Evolutionary conservation across 352 stramenopile species (phyloP), one percentile per base, ranked within the genome.

Genomic region (Globisporangium rhizosaccharum): DNA sequence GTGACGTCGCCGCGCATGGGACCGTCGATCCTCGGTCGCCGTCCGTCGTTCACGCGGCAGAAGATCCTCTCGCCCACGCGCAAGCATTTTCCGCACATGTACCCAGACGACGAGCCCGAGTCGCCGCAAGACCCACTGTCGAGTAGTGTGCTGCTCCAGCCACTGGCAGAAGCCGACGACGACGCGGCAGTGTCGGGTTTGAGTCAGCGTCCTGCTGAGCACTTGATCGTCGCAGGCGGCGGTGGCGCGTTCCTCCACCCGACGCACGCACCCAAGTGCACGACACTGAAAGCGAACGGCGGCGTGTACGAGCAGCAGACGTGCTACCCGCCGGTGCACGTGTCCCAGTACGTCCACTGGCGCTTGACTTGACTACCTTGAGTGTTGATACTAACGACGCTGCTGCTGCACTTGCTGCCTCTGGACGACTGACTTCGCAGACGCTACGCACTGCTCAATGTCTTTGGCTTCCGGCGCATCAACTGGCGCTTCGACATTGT

Each of bases 401-500:
- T 59, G 39, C 17, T 62, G 36, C 8, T 51, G 11, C 4, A 53
- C 6, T 44, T 59, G 37, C 1, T 46, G 50, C n/a, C 42, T 26
- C 36, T 26, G 6, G 7, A 10, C 2, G 15, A 20, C 6, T 20
- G 15, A 20, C 6, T 44, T 6, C 28, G 18, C 65, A 95, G 83
- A 63, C 85, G 84, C 44, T 93, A 93, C 37, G 76, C 85, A 12
- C 53, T 95, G 41, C 63, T 95, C 30, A 95, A 93, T 48, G 83
- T 93, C 15, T 80, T 95, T 54, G 85, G 85, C 46, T 97, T 97
- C 71, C 88, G 90, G 2, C 92, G 88, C 51, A 88, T 96, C 56
- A 97, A 97, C 63, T 98, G 92, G 92, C 76, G 89, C 25, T 96
- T 97, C 49, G 92, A 98, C 75, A 81, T 97, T 50, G 76, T 97